Conservation (phyloP, 495 filamentous ascomycete genomes). For the Penicillium maclennaniae region DNA sequence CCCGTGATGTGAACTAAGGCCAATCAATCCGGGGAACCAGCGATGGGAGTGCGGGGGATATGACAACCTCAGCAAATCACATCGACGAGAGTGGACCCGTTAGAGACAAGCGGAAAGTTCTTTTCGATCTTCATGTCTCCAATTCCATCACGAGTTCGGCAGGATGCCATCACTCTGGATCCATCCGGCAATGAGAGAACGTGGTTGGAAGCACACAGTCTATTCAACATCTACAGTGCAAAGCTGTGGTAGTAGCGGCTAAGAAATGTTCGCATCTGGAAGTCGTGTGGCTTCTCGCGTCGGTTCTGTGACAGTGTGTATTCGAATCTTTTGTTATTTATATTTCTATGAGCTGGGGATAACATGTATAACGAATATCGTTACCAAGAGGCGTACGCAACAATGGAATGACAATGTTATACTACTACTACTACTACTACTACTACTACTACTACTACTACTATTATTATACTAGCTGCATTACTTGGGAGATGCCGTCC, state of each 20-base stretch:
- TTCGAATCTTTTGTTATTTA: too few species aligned
- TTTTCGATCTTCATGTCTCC: constrained; percentile 10
- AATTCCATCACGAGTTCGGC: neutral
- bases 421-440: constrained; percentile 54
- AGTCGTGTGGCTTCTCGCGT: constrained; percentile 56
- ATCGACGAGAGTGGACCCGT: neutral
- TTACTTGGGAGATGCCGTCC: constrained; percentile 48
- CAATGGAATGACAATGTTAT: too few species aligned
- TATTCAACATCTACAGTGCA: constrained; percentile 1
- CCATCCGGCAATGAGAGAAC: neutral
- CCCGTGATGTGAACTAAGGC: neutral
- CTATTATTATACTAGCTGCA: constrained; percentile 40
- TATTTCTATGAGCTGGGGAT: too few species aligned
- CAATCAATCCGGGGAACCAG: neutral
- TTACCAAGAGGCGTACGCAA: constrained; percentile 52
- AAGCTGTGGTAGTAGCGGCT: constrained; percentile 9
- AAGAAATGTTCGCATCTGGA: constrained; percentile 42
- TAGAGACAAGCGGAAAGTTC: constrained; percentile 12
- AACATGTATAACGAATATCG: constrained; percentile 10
- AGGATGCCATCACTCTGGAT: neutral
- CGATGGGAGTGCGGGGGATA: neutral
- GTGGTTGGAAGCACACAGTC: too few species aligned
- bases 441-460: constrained; percentile 56
- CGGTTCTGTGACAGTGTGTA: constrained; percentile 44
- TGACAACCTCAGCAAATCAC: too few species aligned